Percentiles rank a stretch among this genome's conserved stretches.
These are phyloP conservation scores for Obba rivulosa DNA, from an alignment of 768 basidiomycete genomes.

Conservation along the genomic window DNA sequence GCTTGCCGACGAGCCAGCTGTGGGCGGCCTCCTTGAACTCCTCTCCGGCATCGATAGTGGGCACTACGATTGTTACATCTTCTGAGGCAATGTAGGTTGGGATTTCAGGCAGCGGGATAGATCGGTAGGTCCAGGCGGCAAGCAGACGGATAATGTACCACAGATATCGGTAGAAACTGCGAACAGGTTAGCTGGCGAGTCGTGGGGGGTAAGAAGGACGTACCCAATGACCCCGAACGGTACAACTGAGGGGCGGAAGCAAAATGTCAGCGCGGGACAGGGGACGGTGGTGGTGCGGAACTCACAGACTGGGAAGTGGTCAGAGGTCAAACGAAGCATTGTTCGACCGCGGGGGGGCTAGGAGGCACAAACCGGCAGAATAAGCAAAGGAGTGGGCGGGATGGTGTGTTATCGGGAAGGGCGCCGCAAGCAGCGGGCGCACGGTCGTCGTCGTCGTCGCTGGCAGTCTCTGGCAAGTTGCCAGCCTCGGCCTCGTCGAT, in stretches of 20 bases:
- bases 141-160: slow-evolving; percentile 86
- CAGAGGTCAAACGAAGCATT: slow-evolving; percentile 89
- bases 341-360: slow-evolving; percentile 11
- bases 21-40: slow-evolving; percentile 92
- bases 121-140: slow-evolving; percentile 76
- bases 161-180: slow-evolving; percentile 87
- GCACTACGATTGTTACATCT: slow-evolving; percentile 95
- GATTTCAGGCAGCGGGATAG: slow-evolving; percentile 85
- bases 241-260: slow-evolving; percentile 51
- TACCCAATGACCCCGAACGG: slow-evolving; percentile 88
- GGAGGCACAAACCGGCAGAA: not conserved
- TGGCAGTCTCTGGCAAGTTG: no score
- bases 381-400: not conserved
- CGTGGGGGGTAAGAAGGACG: slow-evolving; percentile 14
- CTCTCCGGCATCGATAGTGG: slow-evolving; percentile 93
- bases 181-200: slow-evolving; percentile 3
- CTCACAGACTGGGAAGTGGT: slow-evolving; percentile 88
- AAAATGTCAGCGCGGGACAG: slow-evolving; percentile 2
- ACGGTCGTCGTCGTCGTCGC: no score
- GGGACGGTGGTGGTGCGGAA: slow-evolving; percentile 16
- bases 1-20: slow-evolving; percentile 88
- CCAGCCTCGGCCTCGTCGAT: no score
- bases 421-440: not conserved
- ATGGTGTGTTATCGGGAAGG: not conserved
- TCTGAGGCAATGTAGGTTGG: slow-evolving; percentile 87